Evolutionary conservation across 192 early-diverging fungal genomes (phyloP).

Genomic region (Chytriomyces hyalinus): DNA sequence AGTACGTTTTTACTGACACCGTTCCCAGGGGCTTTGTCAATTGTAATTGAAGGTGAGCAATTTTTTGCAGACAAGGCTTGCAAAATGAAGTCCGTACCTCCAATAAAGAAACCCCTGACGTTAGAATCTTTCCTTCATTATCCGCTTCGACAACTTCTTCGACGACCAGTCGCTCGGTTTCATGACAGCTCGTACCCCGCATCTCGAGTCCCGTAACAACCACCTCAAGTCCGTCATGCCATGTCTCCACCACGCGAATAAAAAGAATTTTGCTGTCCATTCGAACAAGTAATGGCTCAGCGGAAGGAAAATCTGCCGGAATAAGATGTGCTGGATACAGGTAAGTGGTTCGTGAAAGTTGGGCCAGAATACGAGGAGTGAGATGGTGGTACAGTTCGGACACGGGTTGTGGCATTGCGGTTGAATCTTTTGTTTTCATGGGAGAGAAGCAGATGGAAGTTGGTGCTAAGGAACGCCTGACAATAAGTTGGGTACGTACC

Average conservation of each 20-base stretch:
- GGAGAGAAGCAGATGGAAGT: neutral
- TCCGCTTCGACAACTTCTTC: conserved; percentile 42
- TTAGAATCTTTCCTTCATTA: conserved; percentile 10
- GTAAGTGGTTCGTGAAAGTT: conserved; percentile 13
- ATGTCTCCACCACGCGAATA: conserved; percentile 42
- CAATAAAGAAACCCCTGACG: conserved; percentile 8
- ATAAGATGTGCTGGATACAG: conserved; percentile 16
- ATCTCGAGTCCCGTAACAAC: conserved; percentile 45
- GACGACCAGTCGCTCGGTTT: conserved; percentile 46
- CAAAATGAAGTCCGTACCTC: conserved; percentile 14
- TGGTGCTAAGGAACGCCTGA: neutral
- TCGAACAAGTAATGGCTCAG: conserved; percentile 33
- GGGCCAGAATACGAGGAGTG: conserved; percentile 39
- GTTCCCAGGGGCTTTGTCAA: conserved; percentile 39
- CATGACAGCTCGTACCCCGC: conserved; percentile 54
- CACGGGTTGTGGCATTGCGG: conserved; percentile 40
- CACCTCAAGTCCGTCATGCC: conserved; percentile 43
- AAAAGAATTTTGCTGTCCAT: conserved; percentile 46
- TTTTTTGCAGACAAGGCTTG: neutral
- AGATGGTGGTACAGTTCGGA: conserved; percentile 42
- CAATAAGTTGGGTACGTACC: conserved; percentile 29
- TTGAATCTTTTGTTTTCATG: conserved; percentile 34
- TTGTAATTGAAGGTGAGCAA: neutral
- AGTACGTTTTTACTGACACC: conserved; percentile 32
- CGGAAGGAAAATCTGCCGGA: conserved; percentile 18